Base-by-base conservation (phyloP, 257 asterid genomes). In the Primulina eburnea region DNA sequence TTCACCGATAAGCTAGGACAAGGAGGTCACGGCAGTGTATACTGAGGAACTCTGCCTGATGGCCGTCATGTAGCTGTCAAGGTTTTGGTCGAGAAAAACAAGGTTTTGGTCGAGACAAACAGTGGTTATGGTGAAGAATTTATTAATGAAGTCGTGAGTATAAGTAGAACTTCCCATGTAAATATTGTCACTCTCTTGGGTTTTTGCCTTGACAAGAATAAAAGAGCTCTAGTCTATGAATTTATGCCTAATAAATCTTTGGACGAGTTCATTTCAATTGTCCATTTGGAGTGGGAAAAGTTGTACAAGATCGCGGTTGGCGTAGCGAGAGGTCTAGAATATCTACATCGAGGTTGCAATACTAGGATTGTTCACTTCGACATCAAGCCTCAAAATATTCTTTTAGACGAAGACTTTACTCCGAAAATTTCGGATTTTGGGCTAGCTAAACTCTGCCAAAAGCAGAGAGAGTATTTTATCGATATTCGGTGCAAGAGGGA, bases 391-490 rank as follows among this genome's bases (percentile, higher is more conserved):
- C 84, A 79, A 0, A 82, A 77, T 69, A 82, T 82, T 56, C 82
- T 79, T 24, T 58, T 85, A 71, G 88, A 82, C 56, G 60, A 73
- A 53, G 88, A 80, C 4, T 82, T 80, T 40, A 76, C 82, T 43
- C 90, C 90, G 3, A 82, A 82, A 26, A 82, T 82, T 4, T 78
- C 86, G 6, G 86, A 85, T 70, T 82, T 85, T 47, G 90, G 88
- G 8, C 80, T 85, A 20, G 85, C 88, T n/a, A 85, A 65, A 65
- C 6, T 83, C 8, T 75, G 79, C 71, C 26, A 77, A 73, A 65
- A 57, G 69, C 77, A 79, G 70, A n/a, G 69, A 79, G 57, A 83
- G 83, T 9, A 65, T 75, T 29, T 26, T 78, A 57, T 71, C 85
- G 5, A 62, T 43, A 11, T 1, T 33, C 17, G 73, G 63, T 12